Evolutionary conservation across 2,329 filamentous ascomycete genomes (phyloP), one percentile per base, ranked within the genome.

Genomic region (Cladosporium austrohemisphaericum): DNA sequence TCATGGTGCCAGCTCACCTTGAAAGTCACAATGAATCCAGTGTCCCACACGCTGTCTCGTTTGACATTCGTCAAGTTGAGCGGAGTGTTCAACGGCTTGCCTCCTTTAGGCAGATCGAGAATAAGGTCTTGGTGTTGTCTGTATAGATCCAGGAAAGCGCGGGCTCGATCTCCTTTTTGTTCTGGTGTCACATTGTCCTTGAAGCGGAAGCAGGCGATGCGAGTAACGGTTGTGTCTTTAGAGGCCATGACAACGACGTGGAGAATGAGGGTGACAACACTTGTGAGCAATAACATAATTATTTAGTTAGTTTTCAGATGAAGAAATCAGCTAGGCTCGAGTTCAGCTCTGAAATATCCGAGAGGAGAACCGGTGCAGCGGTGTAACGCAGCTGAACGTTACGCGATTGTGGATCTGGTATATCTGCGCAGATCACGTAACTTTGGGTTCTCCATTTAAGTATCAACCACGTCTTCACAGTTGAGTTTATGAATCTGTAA

Each of bases 301-400:
- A n/a, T n/a, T n/a, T n/a, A n/a, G n/a, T 26, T 26, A 11, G 25
- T 26, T 6, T 26, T 11, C 6, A 6, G 25, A 26, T 6, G 11
- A 19, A 8, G 5, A 41, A 16, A 19, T 9, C 14, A 3, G 26
- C 25, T 3, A 41, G 18, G 18, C 16, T 13, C 22, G 18, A 20
- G 10, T 36, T 45, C 22, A 35, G 20, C 41, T 36, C 19, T 16
- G 4, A 13, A 10, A 11, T 14, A 18, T 13, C 43, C 43, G 44
- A 11, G 44, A 47, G 44, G 44, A 37, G 44, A 37, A 47, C 44
- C 44, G 44, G 26, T 9, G 44, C 44, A 47, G 44, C 44, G 44
- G 18, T 47, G 32, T 35, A 19, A 19, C 18, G 11, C 26, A 43
- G 19, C 22, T n/a, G 8, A 8, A 43, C 26, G 11, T 14, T 32